A percentile compares a stretch with the other conserved stretches of the same genome.
phyloP scores from a whole-genome alignment of 2,329 filamentous ascomycete species.

The Colletotrichum sp. region DNA sequence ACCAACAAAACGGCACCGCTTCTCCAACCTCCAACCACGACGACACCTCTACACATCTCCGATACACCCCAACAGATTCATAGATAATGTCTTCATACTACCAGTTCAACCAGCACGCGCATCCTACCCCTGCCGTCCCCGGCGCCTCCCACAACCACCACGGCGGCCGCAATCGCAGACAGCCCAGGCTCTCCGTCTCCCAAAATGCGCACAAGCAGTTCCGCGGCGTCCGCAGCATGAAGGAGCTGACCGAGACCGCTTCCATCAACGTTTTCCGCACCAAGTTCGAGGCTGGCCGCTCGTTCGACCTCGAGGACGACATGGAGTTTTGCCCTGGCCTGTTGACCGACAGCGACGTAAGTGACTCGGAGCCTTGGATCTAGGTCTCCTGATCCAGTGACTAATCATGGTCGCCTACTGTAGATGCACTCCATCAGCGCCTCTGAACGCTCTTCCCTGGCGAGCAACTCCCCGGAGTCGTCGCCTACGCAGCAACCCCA shows the following conservation, averaged over 20 bases:
- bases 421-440: slow-evolving; percentile 91
- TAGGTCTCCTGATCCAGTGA: neutral
- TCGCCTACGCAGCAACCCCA: slow-evolving; percentile 90
- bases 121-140: slow-evolving; percentile 59
- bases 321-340: slow-evolving; percentile 94
- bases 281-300: slow-evolving; percentile 88
- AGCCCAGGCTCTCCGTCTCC: slow-evolving; percentile 77
- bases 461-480: slow-evolving; percentile 90
- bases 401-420: slow-evolving; percentile 34
- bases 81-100: slow-evolving; percentile 69
- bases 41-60: neutral
- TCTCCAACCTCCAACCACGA: neutral
- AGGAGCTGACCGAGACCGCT: slow-evolving; percentile 82
- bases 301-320: slow-evolving; percentile 95
- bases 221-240: slow-evolving; percentile 83
- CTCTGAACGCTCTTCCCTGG: slow-evolving; percentile 93
- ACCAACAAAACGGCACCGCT: slow-evolving; percentile 3
- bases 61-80: neutral
- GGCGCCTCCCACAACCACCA: slow-evolving; percentile 77
- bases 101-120: slow-evolving; percentile 63
- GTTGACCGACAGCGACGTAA: slow-evolving; percentile 92
- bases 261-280: slow-evolving; percentile 80
- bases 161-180: slow-evolving; percentile 83
- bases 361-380: slow-evolving; percentile 34
- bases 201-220: slow-evolving; percentile 89